These are phyloP conservation scores for Kwoniella botswanensis DNA, from an alignment of 768 basidiomycete genomes.

Conservation along the genomic window DNA sequence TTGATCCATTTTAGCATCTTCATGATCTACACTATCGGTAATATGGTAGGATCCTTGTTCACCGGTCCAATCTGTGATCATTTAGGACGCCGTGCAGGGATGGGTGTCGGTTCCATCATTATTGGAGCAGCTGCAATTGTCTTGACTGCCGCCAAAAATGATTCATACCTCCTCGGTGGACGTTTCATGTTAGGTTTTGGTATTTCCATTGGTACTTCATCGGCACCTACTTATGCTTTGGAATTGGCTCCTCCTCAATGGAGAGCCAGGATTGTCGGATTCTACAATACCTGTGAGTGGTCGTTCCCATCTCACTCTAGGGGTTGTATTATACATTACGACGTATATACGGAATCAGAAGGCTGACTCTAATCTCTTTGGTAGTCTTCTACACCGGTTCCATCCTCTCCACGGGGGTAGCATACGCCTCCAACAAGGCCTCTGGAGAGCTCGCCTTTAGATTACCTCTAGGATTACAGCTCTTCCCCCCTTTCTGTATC, in stretches of 20 bases:
- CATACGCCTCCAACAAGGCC: slow-evolving; percentile 44
- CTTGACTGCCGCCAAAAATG: slow-evolving; percentile 62
- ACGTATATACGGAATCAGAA: too few relatives aligned
- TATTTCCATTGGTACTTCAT: slow-evolving; percentile 53
- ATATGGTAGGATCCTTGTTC: slow-evolving; percentile 31
- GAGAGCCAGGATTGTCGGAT: slow-evolving; percentile 39
- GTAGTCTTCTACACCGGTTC: slow-evolving; percentile 41
- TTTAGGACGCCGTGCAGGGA: slow-evolving; percentile 50
- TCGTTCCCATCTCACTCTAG: background rate
- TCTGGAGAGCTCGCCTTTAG: slow-evolving; percentile 40
- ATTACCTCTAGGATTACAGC: slow-evolving; percentile 48
- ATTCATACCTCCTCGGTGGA: slow-evolving; percentile 64
- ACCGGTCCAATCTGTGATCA: slow-evolving; percentile 34
- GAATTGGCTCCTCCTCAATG: slow-evolving; percentile 38
- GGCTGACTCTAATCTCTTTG: background rate
- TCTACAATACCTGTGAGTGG: slow-evolving; percentile 25
- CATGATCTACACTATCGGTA: slow-evolving; percentile 34
- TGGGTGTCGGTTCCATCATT: slow-evolving; percentile 48
- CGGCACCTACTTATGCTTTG: slow-evolving; percentile 29
- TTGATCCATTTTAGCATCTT: slow-evolving; percentile 19
- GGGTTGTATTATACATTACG: background rate
- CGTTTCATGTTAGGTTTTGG: slow-evolving; percentile 64
- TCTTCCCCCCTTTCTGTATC: slow-evolving; percentile 44
- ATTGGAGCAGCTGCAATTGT: slow-evolving; percentile 61
- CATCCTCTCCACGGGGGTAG: slow-evolving; percentile 45